Conservation (phyloP, 2,329 filamentous ascomycete genomes). For the Xylariales sp. region DNA sequence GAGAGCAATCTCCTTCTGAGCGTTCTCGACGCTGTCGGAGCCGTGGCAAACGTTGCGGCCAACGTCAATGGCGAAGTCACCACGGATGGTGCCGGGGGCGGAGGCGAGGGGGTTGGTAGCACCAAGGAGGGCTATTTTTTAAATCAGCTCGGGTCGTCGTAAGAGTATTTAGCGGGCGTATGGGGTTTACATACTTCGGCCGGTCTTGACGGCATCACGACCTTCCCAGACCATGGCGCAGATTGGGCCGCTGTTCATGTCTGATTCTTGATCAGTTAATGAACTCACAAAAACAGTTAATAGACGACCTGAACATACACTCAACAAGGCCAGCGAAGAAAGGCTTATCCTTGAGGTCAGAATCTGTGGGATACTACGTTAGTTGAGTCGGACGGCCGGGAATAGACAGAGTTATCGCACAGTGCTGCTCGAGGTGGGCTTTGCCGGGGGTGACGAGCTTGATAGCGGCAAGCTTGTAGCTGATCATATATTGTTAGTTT, state of each 20-base stretch:
- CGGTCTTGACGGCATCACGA: conserved; percentile 98
- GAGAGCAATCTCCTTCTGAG: conserved; percentile 99
- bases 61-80: conserved; percentile 85
- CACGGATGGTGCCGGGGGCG: conserved; percentile 97
- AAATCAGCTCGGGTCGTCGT: conserved; percentile 29
- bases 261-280: conserved; percentile 57
- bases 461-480: conserved; percentile 98
- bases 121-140: conserved; percentile 80
- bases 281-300: background rate
- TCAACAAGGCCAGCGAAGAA: conserved; percentile 96
- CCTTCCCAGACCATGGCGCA: conserved; percentile 99
- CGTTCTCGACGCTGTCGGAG: conserved; percentile 97
- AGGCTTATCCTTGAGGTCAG: conserved; percentile 90
- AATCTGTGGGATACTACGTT: conserved; percentile 64
- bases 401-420: conserved; percentile 56
- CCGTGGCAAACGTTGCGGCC: conserved; percentile 99
- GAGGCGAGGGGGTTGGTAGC: conserved; percentile 98
- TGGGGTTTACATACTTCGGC: conserved; percentile 74
- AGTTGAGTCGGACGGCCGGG: conserved; percentile 18
- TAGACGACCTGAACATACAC: conserved; percentile 70
- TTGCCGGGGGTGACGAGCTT: conserved; percentile 91
- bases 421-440: conserved; percentile 98
- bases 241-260: conserved; percentile 98
- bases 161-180: conserved; percentile 2
- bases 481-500: conserved; percentile 51